Conservation (phyloP, 1,284 basidiomycete genomes). For the Xerocomus amazonicus region DNA sequence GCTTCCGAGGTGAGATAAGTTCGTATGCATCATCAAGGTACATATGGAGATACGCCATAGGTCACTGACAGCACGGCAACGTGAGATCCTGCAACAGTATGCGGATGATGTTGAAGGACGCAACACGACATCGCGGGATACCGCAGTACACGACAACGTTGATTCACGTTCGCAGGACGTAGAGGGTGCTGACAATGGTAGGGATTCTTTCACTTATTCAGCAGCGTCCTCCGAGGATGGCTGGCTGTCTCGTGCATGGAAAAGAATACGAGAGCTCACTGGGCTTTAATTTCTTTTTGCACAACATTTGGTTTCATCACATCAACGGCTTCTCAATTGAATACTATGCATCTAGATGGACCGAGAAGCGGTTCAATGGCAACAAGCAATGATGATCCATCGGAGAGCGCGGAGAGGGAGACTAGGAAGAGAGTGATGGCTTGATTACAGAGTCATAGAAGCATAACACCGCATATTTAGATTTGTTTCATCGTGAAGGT, state of each 20-base stretch:
- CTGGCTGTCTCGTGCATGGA: slow-evolving; percentile 67
- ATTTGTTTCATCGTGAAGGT: slow-evolving; percentile 17
- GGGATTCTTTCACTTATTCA: slow-evolving; percentile 58
- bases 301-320: slow-evolving; percentile 40
- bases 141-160: slow-evolving; percentile 18
- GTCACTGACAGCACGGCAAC: slow-evolving; percentile 78
- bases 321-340: slow-evolving; percentile 34
- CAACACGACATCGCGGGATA: slow-evolving; percentile 27
- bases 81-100: slow-evolving; percentile 84
- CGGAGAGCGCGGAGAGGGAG: slow-evolving; percentile 33
- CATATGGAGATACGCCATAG: slow-evolving; percentile 40
- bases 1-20: slow-evolving; percentile 76
- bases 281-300: slow-evolving; percentile 55
- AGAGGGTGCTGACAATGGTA: slow-evolving; percentile 58
- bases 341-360: slow-evolving; percentile 20
- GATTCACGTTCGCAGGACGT: slow-evolving; percentile 25
- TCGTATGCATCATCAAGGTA: slow-evolving; percentile 9
- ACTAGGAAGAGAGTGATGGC: slow-evolving; percentile 41
- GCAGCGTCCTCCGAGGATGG: slow-evolving; percentile 51
- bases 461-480: slow-evolving; percentile 25
- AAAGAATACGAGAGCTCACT: slow-evolving; percentile 64
- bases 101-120: slow-evolving; percentile 90
- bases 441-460: slow-evolving; percentile 36
- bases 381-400: slow-evolving; percentile 21
- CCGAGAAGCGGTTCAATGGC: slow-evolving; percentile 15